Evolutionary conservation across 2,329 filamentous ascomycete genomes (phyloP), one percentile per base, ranked within the genome.

Genomic region (Alternaria rosae): DNA sequence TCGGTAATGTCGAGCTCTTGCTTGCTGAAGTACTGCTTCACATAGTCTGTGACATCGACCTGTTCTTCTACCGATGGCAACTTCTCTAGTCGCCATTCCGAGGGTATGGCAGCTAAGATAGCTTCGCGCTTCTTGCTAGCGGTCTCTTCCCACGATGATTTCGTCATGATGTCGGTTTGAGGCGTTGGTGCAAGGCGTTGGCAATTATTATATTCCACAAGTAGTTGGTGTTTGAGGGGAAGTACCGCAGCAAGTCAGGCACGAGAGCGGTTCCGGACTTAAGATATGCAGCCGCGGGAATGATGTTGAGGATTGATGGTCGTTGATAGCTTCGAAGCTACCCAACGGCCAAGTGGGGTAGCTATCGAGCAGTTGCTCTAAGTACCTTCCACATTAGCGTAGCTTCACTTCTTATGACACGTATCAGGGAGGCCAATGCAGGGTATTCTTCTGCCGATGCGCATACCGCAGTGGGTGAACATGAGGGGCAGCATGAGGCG

Each of bases 1-100:
- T 89, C 86, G 0, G 88, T 90, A 59, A 90, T 89, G 43, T 85
- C 82, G 12, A 89, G 79, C 68, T 90, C 88, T 42, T 80, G 73
- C 20, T 81, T 59, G 6, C 77, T 81, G 1, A 90, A 79, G 63
- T 83, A 89, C 55, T 88, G 83, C 28, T 86, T 83, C 44, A 89
- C 84, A 65, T 85, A 89, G 13, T 78, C 60, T 6, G 76, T 77
- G 12, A 78, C 76, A 50, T 78, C 86, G 68, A 82, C 82, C 59
- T 87, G 83, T 62, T 88, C 81, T 52, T 82, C 78, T 0, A 80
- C 71, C 2, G 83, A 75, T 2, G 87, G 87, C 1, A 86, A 72
- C 38, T 76, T 73, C 9, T 79, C 51, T 5, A 89, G 74, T 21
- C 80, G 81, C 87, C 88, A 89, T 78, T 86, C 82, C 32, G 81